Evolutionary conservation across 441 rosid species (phyloP), one percentile per base, ranked within the genome.

Genomic region (Melastoma candidum): DNA sequence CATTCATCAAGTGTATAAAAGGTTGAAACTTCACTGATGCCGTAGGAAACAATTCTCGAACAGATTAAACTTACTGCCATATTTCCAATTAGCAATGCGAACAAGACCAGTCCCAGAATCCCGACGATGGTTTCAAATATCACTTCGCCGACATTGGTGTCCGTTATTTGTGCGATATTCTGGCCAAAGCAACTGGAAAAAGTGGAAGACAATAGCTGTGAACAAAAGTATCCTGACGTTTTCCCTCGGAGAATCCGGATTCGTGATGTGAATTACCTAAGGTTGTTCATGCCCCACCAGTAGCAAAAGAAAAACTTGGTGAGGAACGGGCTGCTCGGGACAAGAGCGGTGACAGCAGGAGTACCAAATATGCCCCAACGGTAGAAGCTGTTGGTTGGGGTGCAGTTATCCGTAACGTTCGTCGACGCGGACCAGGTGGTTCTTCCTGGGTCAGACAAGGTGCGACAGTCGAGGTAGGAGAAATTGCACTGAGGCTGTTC

Each of bases 211-310:
- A 4, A 6, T 25, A 52, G 45, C 17, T 44, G 2, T 8, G 47
- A 26, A 11, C 27, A 8, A 11, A 29, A 25, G 11, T 9, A 53
- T 1, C 48, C 12, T 7, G 36, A 4, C 41, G 1, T 36, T 36
- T 36, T 36, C 8, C 7, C 29, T 11, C 24, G 24, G 39, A 22
- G 17, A 12, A 36, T 7, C 26, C 0, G 22, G 41, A 3, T 6
- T 36, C 41, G 7, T 4, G 41, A 36, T 4, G 8, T 11, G 11
- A 22, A 2, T 61, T 68, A 85, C 95, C 95, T 90, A 51, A 90
- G 82, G 68, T 87, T 90, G 74, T 69, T 90, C 36, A 90, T 63
- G 11, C 96, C 98, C 96, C 96, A 90, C 98, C 98, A 90, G 43
- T 87, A 88, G 68, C 90, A 87, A 71, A 85, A 90, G 41, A 87